Conservation (phyloP, 2,329 filamentous ascomycete genomes). For the Capronia americana region DNA sequence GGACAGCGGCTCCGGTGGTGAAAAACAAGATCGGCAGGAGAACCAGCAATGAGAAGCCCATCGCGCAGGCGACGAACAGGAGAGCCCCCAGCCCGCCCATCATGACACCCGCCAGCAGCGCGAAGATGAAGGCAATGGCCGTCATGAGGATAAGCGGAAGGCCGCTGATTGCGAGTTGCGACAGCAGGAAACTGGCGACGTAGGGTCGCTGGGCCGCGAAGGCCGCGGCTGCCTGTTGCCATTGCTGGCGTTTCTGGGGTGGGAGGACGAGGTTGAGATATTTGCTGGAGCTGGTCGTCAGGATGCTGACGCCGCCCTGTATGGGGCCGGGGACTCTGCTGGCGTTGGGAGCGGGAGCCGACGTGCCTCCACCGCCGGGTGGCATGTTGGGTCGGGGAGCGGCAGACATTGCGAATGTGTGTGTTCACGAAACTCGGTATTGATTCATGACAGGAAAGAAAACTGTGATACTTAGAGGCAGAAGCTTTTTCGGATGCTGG, state of each 20-base stretch:
- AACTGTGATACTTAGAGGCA: neutral
- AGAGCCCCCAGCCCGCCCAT: conserved; percentile 58
- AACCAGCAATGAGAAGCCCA: conserved; percentile 69
- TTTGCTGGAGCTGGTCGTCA: conserved; percentile 29
- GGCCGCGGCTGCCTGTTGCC: conserved; percentile 59
- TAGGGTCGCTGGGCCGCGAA: conserved; percentile 71
- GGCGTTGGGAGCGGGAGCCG: neutral
- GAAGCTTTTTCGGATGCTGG: neutral
- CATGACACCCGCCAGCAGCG: conserved; percentile 65
- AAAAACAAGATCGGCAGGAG: conserved; percentile 73
- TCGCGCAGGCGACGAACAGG: conserved; percentile 71
- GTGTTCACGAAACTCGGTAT: neutral
- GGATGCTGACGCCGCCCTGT: conserved; percentile 35
- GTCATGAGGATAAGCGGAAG: conserved; percentile 73
- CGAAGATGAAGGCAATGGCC: conserved; percentile 69
- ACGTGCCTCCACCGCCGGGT: neutral
- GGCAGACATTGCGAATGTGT: neutral
- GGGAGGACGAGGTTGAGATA: conserved; percentile 62
- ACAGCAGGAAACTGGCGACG: conserved; percentile 70
- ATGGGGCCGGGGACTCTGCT: conserved; percentile 7
- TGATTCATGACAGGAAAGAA: neutral
- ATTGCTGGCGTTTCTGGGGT: conserved; percentile 65
- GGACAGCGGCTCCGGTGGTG: conserved; percentile 66
- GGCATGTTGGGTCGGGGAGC: neutral
- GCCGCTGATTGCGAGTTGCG: conserved; percentile 69